Conservation (phyloP, 805 yeast genomes). For the Metahyphopichia silvanorum region DNA sequence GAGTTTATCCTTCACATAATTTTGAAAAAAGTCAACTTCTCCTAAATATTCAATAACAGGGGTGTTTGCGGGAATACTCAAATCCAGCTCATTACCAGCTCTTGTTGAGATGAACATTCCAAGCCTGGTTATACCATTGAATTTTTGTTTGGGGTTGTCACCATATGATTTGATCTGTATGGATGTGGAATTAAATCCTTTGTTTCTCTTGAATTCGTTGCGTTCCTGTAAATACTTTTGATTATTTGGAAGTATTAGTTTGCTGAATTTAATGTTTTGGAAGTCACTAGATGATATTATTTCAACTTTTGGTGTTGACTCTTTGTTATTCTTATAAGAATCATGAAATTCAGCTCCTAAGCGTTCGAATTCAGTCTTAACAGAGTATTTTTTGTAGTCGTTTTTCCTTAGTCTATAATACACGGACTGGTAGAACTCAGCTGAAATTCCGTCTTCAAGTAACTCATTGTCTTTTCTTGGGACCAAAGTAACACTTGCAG, state of each 20-base stretch:
- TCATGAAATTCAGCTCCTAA: slow-evolving; percentile 9
- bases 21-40: slow-evolving; percentile 61
- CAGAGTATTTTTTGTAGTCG: slow-evolving; percentile 40
- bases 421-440: slow-evolving; percentile 50
- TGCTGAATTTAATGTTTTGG: slow-evolving; percentile 27
- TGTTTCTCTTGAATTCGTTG: slow-evolving; percentile 26
- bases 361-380: slow-evolving; percentile 18
- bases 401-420: slow-evolving; percentile 46
- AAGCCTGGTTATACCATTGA: slow-evolving; percentile 64
- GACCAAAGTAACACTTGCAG: slow-evolving; percentile 3
- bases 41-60: slow-evolving; percentile 67
- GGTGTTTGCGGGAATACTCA: slow-evolving; percentile 41
- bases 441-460: slow-evolving; percentile 35
- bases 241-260: slow-evolving; percentile 30
- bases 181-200: slow-evolving; percentile 21
- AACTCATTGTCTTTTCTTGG: slow-evolving; percentile 45
- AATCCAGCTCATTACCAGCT: slow-evolving; percentile 6
- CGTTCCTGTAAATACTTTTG: slow-evolving; percentile 29
- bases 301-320: slow-evolving; percentile 10
- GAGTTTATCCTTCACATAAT: slow-evolving; percentile 59
- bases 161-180: slow-evolving; percentile 55
- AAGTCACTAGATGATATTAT: slow-evolving; percentile 22
- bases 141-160: slow-evolving; percentile 57
- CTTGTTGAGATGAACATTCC: slow-evolving; percentile 49
- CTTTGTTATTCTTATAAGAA: slow-evolving; percentile 1